Evolutionary conservation across 768 basidiomycete species (phyloP).

Genomic region (Rhizopogon roseolus): DNA sequence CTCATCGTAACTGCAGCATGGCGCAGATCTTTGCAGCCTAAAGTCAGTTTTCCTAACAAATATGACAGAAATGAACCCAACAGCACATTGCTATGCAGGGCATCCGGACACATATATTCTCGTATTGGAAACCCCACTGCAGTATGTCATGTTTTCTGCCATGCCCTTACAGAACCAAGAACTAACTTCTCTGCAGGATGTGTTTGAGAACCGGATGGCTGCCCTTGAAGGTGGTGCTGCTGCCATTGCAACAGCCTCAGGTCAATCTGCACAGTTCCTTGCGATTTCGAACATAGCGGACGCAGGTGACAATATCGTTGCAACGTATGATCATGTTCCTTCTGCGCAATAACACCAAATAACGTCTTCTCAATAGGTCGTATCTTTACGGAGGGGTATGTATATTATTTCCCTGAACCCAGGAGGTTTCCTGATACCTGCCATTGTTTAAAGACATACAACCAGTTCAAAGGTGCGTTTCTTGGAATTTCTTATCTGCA

Average conservation of each 20-base stretch:
- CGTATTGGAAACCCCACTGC: conserved; percentile 55
- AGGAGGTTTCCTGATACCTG: not conserved
- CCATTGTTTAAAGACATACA: conserved; percentile 42
- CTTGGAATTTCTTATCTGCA: not conserved
- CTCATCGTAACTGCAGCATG: conserved; percentile 35
- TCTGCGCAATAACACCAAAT: not conserved
- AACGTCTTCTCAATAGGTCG: conserved; percentile 25
- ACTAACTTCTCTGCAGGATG: conserved; percentile 33
- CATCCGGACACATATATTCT: conserved; percentile 47
- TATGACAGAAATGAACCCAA: not conserved
- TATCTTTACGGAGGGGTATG: conserved; percentile 58
- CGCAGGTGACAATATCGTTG: conserved; percentile 62
- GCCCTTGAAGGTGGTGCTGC: conserved; percentile 61
- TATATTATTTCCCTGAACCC: not conserved
- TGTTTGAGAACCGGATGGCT: conserved; percentile 63
- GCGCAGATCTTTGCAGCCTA: conserved; percentile 48
- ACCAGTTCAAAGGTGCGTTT: conserved; percentile 53
- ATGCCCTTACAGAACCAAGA: not conserved
- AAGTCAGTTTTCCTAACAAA: conserved; percentile 16
- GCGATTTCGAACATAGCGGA: conserved; percentile 47
- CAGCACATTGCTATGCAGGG: conserved; percentile 15
- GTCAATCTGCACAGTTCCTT: conserved; percentile 61
- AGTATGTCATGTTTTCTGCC: conserved; percentile 27
- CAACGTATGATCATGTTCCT: conserved; percentile 35
- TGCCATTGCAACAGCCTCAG: conserved; percentile 52